These are phyloP conservation scores for Phytophthora chlamydospora DNA, from an alignment of 352 stramenopile species.

Conservation along the genomic window DNA sequence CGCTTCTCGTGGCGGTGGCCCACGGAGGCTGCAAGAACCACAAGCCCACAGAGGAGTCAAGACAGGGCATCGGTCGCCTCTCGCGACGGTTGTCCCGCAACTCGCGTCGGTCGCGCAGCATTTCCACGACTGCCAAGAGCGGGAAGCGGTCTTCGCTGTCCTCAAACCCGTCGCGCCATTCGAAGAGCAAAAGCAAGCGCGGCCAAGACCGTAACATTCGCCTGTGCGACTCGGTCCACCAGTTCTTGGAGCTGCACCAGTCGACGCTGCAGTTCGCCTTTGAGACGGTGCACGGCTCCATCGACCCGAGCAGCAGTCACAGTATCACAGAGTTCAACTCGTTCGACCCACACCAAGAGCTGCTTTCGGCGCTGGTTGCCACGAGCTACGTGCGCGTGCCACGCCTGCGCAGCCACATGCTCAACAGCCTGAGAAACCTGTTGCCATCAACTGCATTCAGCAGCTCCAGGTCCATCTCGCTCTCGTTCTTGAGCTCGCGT, in stretches of 20 bases:
- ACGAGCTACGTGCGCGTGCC: slow-evolving; percentile 65
- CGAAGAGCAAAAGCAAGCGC: slow-evolving; percentile 18
- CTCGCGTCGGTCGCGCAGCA: slow-evolving; percentile 30
- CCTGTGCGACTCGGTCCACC: slow-evolving; percentile 57
- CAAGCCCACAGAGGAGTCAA: slow-evolving; percentile 38
- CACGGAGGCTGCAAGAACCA: slow-evolving; percentile 58
- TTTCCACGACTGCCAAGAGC: slow-evolving; percentile 23
- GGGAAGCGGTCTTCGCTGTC: slow-evolving; percentile 9
- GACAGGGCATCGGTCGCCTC: slow-evolving; percentile 20
- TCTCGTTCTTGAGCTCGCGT: slow-evolving; percentile 28
- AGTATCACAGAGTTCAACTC: slow-evolving; percentile 30
- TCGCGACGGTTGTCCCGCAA: slow-evolving; percentile 26
- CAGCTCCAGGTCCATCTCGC: slow-evolving; percentile 27
- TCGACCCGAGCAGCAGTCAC: slow-evolving; percentile 20
- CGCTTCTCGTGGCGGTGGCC: slow-evolving; percentile 53
- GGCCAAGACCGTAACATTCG: slow-evolving; percentile 28
- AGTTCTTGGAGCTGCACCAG: slow-evolving; percentile 70
- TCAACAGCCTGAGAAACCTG: slow-evolving; percentile 50
- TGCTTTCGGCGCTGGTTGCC: slow-evolving; percentile 51
- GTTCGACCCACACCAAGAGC: slow-evolving; percentile 37
- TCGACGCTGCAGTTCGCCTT: slow-evolving; percentile 61
- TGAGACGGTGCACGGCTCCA: slow-evolving; percentile 34
- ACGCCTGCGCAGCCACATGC: slow-evolving; percentile 54
- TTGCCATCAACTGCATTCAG: slow-evolving; percentile 20
- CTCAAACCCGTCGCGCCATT: slow-evolving; percentile 8